Base-by-base conservation (phyloP, 495 filamentous ascomycete genomes). In the Penicillium angulare region DNA sequence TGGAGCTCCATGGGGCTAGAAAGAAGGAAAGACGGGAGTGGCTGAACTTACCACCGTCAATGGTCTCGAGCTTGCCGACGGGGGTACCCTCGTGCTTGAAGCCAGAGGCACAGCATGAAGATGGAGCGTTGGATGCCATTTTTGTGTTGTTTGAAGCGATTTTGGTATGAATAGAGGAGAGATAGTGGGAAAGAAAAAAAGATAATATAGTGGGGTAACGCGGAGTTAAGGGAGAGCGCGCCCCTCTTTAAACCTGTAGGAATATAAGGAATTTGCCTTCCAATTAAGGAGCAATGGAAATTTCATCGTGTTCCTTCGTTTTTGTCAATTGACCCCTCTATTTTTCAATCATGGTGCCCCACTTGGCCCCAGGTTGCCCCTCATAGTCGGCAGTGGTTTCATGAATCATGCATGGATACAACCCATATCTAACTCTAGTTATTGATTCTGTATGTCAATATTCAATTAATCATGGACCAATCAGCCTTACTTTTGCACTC, bases 91-190 rank as follows among this genome's bases (percentile, higher is more conserved):
- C 68, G 46, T 77, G 74, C 62, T 67, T 74, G 68, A 77, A 73
- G 60, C 80, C 81, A 57, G 76, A 58, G 53, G 75, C 74, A 55
- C 81, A 85, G 72, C 81, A 85, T 44, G 70, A 61, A 52, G 64
- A 73, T 27, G 81, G 81, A 22, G 78, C 72, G 59, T 82, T 72
- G 18, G 81, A 83, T 17, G 81, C 77, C 81, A 85, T 85, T 35
- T n/a, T 47, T 73, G 60, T 52, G 50, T 22, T 48, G 13, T 17
- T 29, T 21, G 17, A 9, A 9, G 7, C 17, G 3, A 13, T 16
- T 39, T 26, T 32, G 34, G 15, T 18, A 9, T 39, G 32, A 15
- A 46, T 22, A 17, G 18, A 12, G 18, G 17, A 21, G 15, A 20
- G 16, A 23, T 3, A 21, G 17, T 15, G 9, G 16, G 46, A 20